Evolutionary conservation across 78 protist genomes (phyloP), one percentile per base, ranked within the genome.

Genomic region (Tieghemostelium lacteum): DNA sequence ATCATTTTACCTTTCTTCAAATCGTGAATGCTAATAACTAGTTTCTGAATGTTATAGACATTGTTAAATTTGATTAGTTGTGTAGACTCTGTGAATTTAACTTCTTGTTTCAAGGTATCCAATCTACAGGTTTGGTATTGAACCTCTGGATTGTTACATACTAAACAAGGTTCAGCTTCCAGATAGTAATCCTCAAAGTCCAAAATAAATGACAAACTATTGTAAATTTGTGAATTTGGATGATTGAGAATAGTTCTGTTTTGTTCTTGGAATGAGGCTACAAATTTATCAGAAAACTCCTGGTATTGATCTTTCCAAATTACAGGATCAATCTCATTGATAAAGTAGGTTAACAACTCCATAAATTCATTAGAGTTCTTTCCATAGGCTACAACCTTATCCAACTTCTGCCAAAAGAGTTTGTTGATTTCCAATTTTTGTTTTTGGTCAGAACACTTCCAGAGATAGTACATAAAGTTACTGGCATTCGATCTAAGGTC

Each of bases 111-210:
- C 33, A 95, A 28, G 5, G 52, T 1, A 24, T 72, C 94, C 20
- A 96, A 69, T 62, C 77, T 28, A 36, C 8, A 5, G 8, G 55
- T 29, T 52, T 52, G 61, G 28, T 91, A 61, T 31, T 92, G 96
- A 19, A 64, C 67, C 40, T 95, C 96, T 31, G 95, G 93, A 52
- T 70, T 69, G 37, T 29, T 58, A 67, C 96, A 93, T 3, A 74
- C 85, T 19, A 74, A 85, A 63, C 94, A 85, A 17, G 98, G 96
- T 64, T 73, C 85, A n/a, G 71, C 22, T 45, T 96, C 98, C 33
- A 96, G 66, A 45, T 92, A 87, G 75, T 89, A 91, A 26, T 96
- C 97, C 28, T 94, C 96, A 14, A 95, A 40, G 3, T 94, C 95
- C 36, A 95, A 34, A 36, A 86, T 60, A 7, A 24, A 3, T 3